Evolutionary conservation across 225 moss, liverwort and hornwort species (phyloP).

Genomic region (Pseudisothecium myosuroides): DNA sequence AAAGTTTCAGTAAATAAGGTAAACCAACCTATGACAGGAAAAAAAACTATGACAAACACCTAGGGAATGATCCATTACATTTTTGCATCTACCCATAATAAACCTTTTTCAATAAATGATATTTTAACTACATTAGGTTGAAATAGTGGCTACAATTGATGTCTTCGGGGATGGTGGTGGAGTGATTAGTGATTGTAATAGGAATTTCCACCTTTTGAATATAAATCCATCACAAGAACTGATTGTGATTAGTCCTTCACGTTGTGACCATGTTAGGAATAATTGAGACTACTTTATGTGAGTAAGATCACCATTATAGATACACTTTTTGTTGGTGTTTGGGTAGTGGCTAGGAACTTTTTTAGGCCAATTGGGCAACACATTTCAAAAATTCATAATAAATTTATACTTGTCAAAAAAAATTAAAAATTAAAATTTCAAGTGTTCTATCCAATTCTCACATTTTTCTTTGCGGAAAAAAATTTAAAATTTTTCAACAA

Average conservation of each 20-base stretch:
- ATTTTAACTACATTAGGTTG: neutral
- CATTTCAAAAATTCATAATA: neutral
- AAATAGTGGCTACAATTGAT: neutral
- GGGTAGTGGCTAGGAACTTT: neutral
- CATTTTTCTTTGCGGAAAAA: neutral
- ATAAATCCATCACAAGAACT: neutral
- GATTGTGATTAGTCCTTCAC: too few relatives aligned
- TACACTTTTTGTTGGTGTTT: neutral
- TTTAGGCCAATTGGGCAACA: neutral
- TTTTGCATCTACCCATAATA: neutral
- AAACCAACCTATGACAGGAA: neutral
- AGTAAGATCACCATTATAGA: neutral
- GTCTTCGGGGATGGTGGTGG: neutral
- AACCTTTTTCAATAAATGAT: neutral
- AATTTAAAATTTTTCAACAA: neutral
- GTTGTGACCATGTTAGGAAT: neutral
- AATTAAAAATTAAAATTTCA: too few relatives aligned
- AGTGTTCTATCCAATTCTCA: too few relatives aligned
- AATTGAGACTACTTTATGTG: neutral
- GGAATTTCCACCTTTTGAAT: neutral
- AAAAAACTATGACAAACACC: neutral
- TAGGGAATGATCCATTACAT: neutral
- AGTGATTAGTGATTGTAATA: neutral
- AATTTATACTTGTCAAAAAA: neutral
- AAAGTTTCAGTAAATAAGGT: too few relatives aligned